phyloP scores from a whole-genome alignment of 139 green algal species.

The Parachlorella kessleri region DNA sequence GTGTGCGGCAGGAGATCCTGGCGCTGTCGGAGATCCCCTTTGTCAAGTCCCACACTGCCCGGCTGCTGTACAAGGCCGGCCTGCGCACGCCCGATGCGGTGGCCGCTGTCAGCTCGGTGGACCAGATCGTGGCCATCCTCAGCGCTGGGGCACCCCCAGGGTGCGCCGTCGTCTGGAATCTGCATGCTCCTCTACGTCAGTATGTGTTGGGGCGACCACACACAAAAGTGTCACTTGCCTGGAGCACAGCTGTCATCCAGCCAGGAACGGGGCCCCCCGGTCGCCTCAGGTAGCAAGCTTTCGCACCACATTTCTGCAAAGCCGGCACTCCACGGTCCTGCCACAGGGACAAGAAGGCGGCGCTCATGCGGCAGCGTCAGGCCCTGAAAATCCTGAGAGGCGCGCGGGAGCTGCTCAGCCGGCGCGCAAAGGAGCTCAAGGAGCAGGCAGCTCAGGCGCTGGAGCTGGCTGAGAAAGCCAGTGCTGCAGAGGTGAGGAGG shows the following conservation, averaged over 20 bases:
- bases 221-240: too few species aligned
- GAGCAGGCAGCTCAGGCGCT: conserved; percentile 37
- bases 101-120: conserved; percentile 46
- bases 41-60: conserved; percentile 65
- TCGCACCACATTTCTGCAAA: too few species aligned
- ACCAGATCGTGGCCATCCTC: conserved; percentile 52
- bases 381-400: conserved; percentile 54
- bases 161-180: too few species aligned
- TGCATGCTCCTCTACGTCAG: too few species aligned
- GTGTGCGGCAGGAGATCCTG: conserved; percentile 75
- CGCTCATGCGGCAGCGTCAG: conserved; percentile 22
- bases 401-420: conserved; percentile 51
- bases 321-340: too few species aligned
- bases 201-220: too few species aligned
- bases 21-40: conserved; percentile 75
- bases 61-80: conserved; percentile 81
- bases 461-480: conserved; percentile 27
- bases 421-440: conserved; percentile 32
- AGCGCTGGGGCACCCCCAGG: neutral
- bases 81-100: conserved; percentile 72
- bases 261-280: too few species aligned
- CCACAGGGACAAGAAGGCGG: neutral
- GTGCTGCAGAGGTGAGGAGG: conserved; percentile 19
- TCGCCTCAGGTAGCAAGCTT: too few species aligned
- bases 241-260: too few species aligned